Conservation (phyloP, 495 filamentous ascomycete species). For the Hypoxylon rickii region DNA sequence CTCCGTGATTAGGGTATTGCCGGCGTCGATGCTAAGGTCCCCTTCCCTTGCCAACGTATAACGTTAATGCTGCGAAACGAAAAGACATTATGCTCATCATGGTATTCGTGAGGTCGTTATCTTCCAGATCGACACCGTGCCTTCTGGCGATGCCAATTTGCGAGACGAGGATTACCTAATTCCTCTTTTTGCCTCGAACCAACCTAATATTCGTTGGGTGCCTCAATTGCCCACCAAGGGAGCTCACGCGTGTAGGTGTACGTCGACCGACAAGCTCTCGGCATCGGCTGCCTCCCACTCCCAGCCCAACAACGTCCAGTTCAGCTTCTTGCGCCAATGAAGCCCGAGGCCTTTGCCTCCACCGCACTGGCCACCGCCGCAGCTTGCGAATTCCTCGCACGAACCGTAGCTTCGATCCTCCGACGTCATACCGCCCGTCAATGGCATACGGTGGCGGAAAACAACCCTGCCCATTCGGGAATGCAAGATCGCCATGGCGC, state of each 20-base stretch:
- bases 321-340: slow-evolving; percentile 90
- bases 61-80: not conserved
- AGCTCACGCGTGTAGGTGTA: slow-evolving; percentile 45
- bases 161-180: slow-evolving; percentile 54
- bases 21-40: not conserved
- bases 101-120: too few relatives aligned
- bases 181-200: slow-evolving; percentile 47
- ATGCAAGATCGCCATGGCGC: slow-evolving; percentile 92
- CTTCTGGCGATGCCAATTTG: slow-evolving; percentile 30
- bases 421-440: slow-evolving; percentile 61
- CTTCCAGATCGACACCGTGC: too few relatives aligned
- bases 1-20: not conserved
- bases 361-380: slow-evolving; percentile 40
- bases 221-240: slow-evolving; percentile 9
- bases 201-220: slow-evolving; percentile 26
- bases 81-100: slow-evolving; percentile 5
- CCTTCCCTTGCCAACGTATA: not conserved
- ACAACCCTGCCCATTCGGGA: slow-evolving; percentile 83
- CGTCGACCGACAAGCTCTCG: slow-evolving; percentile 41
- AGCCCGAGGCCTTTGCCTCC: slow-evolving; percentile 73
- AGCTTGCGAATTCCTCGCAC: slow-evolving; percentile 33
- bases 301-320: slow-evolving; percentile 90
- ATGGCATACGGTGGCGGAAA: slow-evolving; percentile 68
- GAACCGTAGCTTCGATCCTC: slow-evolving; percentile 49
- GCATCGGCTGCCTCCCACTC: slow-evolving; percentile 63